Evolutionary conservation across 768 basidiomycete species (phyloP), one percentile per base, ranked within the genome.

Genomic region (Suillus ampliporus): DNA sequence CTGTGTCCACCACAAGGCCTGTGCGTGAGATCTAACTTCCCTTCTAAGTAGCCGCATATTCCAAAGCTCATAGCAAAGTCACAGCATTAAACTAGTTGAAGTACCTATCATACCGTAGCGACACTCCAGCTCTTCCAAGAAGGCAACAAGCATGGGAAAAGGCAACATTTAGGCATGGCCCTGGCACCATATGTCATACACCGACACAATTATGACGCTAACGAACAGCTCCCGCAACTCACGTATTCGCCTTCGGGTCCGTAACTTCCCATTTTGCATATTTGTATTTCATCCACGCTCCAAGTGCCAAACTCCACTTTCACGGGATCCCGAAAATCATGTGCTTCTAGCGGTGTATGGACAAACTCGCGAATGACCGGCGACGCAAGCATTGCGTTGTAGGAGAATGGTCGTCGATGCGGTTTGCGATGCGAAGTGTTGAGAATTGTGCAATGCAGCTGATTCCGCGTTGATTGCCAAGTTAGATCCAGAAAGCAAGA

Each of bases 181-280:
- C n/a, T 17, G 34, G 8, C 21, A 47, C 17, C 28, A 62, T 11
- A 37, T 38, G 51, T 31, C 61, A 31, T 21, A 57, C 5, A 46
- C 28, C 37, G 57, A 47, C 21, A 50, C 31, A 26, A 40, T 35
- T 43, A 66, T 44, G 61, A 48, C 50, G 37, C 23, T 17, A 64
- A 47, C 23, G 64, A 67, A 54, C 66, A 56, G 4, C 70, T 66
- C 1, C 74, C 74, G 53, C 76, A 81, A 64, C 80, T 83, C 19
- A 86, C 79, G 67, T 91, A 92, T 70, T 86, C 88, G 15, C 85
- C 87, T 63, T 88, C 80, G 0, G 78, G 78, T 0, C 85, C 88
- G 65, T 81, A 81, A 66, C 89, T 89, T 0, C 90, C 88, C 90
- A 91, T 90, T 48, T 81, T 77, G 77, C 89, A 91, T 37, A 91